A percentile compares a stretch with the other conserved stretches of the same genome.
phyloP scores from a whole-genome alignment of 495 filamentous ascomycete genomes.

The Neurospora sp. region DNA sequence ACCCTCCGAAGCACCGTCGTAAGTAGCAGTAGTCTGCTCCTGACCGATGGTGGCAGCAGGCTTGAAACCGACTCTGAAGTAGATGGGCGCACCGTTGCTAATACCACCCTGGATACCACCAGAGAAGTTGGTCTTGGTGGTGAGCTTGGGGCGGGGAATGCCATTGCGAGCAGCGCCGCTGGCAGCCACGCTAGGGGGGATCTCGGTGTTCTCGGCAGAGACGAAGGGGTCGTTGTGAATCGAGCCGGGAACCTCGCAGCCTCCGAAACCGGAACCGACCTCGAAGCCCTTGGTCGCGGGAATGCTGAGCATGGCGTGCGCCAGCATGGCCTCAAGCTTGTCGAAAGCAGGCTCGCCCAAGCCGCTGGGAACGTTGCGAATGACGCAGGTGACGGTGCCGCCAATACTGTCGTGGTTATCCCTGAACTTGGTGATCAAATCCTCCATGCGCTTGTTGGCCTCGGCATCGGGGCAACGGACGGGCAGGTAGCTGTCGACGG shows the following conservation, averaged over 20 bases:
- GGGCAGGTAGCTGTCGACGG: conserved; percentile 74
- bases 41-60: conserved; percentile 91
- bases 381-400: conserved; percentile 92
- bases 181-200: conserved; percentile 23
- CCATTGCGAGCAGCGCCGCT: conserved; percentile 27
- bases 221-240: conserved; percentile 91
- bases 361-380: conserved; percentile 78
- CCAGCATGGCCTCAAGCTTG: conserved; percentile 89
- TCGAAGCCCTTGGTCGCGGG: conserved; percentile 97
- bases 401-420: conserved; percentile 87
- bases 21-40: conserved; percentile 76
- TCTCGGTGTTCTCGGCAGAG: conserved; percentile 31
- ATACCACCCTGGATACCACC: conserved; percentile 97
- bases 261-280: conserved; percentile 87
- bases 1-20: conserved; percentile 59
- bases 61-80: conserved; percentile 95
- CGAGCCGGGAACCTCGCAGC: conserved; percentile 79
- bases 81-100: conserved; percentile 87
- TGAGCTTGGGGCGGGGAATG: conserved; percentile 45
- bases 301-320: conserved; percentile 94
- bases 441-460: conserved; percentile 60
- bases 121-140: conserved; percentile 91
- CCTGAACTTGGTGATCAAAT: conserved; percentile 68
- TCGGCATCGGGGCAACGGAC: conserved; percentile 73
- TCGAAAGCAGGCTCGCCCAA: conserved; percentile 94